Percentiles rank a stretch among this genome's conserved stretches.
Conservation (phyloP, 352 stramenopile genomes). For the Phytophthora nicotianae region DNA sequence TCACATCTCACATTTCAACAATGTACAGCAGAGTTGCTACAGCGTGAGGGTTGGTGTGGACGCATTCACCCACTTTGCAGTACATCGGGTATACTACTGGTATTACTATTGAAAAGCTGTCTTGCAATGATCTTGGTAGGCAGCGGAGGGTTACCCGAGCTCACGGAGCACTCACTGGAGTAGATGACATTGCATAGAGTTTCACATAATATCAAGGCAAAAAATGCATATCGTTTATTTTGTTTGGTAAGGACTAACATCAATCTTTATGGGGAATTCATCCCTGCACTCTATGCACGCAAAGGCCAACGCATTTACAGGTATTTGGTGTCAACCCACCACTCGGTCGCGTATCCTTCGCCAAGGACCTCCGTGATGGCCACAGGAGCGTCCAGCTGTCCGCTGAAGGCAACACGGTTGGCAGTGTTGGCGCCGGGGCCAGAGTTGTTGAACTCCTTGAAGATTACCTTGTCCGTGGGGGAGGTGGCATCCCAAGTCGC, state of each 20-base stretch:
- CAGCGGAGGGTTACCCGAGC: no score
- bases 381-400: conserved; percentile 20
- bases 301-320: conserved; percentile 15
- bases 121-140: no score
- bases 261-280: conserved; percentile 9
- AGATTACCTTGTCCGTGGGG: conserved; percentile 22
- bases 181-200: no score
- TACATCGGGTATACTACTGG: no score
- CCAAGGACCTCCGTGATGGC: conserved; percentile 25
- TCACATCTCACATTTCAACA: no score
- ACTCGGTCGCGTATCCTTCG: conserved; percentile 23
- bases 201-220: neutral
- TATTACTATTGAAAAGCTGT: no score
- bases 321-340: conserved; percentile 29
- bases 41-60: no score
- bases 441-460: conserved; percentile 33
- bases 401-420: conserved; percentile 24
- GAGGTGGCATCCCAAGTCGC: conserved; percentile 20
- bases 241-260: conserved; percentile 23
- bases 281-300: conserved; percentile 10
- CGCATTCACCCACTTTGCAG: no score
- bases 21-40: no score
- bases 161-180: no score
- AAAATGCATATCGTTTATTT: conserved; percentile 17
- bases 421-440: conserved; percentile 14